phyloP scores from a whole-genome alignment of 768 basidiomycete genomes.

The Porpolomopsis calyptriformis region DNA sequence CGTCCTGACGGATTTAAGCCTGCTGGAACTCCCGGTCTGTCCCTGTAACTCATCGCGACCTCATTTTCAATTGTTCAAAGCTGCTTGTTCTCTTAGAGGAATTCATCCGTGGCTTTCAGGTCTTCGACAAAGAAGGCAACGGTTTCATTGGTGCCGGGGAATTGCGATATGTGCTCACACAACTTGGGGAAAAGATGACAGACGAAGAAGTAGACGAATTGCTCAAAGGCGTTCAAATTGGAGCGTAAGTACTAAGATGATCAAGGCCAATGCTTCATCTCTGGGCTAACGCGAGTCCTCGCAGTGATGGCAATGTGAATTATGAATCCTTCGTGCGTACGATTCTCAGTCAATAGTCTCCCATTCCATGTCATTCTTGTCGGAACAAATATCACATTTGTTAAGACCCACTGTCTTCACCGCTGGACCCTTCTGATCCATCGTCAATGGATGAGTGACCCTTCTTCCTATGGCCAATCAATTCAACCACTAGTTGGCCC shows the following conservation, averaged over 20 bases:
- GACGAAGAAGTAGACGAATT: constrained; percentile 98
- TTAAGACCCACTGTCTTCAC: constrained; percentile 36
- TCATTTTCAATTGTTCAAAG: neutral
- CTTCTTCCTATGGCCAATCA: constrained; percentile 21
- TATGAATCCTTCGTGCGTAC: constrained; percentile 96
- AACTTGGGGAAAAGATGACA: constrained; percentile 95
- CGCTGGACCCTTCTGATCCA: constrained; percentile 47
- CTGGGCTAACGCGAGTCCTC: neutral
- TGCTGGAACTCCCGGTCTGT: constrained; percentile 83
- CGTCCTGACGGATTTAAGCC: constrained; percentile 96
- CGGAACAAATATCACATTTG: neutral
- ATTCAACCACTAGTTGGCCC: constrained; percentile 54
- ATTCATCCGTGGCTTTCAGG: constrained; percentile 98
- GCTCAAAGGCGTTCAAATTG: constrained; percentile 89
- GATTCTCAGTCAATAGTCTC: constrained; percentile 70
- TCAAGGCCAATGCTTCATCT: neutral
- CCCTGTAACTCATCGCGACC: neutral
- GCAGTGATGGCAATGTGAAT: constrained; percentile 91
- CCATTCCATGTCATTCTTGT: neutral
- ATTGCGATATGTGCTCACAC: constrained; percentile 86
- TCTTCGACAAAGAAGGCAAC: constrained; percentile 94
- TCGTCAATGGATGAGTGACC: constrained; percentile 14
- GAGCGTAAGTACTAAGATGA: constrained; percentile 44
- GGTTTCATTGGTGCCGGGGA: constrained; percentile 89
- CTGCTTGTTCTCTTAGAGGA: constrained; percentile 45